These are phyloP conservation scores for Boletus vinaceobasis DNA, from an alignment of 768 basidiomycete species.

Conservation along the genomic window DNA sequence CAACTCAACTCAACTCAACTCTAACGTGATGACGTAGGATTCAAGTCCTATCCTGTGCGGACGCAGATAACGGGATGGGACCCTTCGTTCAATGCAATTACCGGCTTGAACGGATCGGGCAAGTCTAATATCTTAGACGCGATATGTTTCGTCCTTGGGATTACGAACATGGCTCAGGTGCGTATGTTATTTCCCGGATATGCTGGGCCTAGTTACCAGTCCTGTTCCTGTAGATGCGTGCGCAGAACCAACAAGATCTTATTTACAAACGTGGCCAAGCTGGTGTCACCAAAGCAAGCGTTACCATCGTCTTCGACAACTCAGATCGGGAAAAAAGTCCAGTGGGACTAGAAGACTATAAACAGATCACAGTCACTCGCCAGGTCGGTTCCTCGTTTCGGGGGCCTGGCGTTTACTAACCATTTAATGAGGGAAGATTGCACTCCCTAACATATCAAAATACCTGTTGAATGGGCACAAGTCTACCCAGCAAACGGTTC, in stretches of 20 bases:
- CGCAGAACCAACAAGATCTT: conserved; percentile 92
- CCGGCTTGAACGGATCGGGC: conserved; percentile 91
- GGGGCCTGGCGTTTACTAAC: not conserved
- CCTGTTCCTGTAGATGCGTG: conserved; percentile 68
- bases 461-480: conserved; percentile 97
- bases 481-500: conserved; percentile 76
- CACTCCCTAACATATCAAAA: conserved; percentile 89
- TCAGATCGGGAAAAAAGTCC: conserved; percentile 84
- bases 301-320: conserved; percentile 99
- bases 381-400: conserved; percentile 55
- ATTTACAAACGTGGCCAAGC: conserved; percentile 99
- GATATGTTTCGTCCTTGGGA: conserved; percentile 97
- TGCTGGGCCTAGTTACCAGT: not conserved
- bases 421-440: conserved; percentile 55
- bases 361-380: conserved; percentile 95
- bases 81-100: conserved; percentile 97
- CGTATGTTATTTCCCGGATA: conserved; percentile 14
- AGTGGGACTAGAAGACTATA: conserved; percentile 69
- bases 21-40: conserved; percentile 50
- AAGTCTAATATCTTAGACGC: conserved; percentile 99
- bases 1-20: not conserved
- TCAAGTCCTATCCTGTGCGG: conserved; percentile 96
- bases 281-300: conserved; percentile 93
- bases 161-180: conserved; percentile 95
- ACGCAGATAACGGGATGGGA: conserved; percentile 98